Evolutionary conservation across 2,329 filamentous ascomycete genomes (phyloP).

Genomic region (Periglandula ipomoeae): DNA sequence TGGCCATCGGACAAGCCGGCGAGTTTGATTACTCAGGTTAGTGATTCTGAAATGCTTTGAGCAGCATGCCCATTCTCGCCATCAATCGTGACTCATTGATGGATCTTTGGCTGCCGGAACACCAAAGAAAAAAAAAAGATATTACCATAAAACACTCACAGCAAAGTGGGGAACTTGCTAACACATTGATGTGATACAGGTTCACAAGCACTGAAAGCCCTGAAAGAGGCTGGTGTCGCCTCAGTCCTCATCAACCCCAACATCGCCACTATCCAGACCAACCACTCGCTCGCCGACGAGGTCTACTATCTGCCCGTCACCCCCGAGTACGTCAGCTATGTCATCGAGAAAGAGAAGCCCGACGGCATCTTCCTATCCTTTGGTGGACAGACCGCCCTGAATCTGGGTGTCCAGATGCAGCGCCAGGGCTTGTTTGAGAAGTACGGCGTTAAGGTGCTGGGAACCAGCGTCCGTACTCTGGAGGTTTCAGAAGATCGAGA

Average conservation of each 20-base stretch:
- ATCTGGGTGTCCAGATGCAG: constrained; percentile 95
- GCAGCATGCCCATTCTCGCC: not conserved
- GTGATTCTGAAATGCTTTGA: constrained; percentile 16
- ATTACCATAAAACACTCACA: not conserved
- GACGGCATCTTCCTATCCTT: constrained; percentile 98
- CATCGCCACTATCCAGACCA: constrained; percentile 96
- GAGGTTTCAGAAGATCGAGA: constrained; percentile 95
- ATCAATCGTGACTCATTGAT: not conserved
- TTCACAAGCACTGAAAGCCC: constrained; percentile 89
- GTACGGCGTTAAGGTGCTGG: constrained; percentile 90
- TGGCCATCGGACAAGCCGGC: constrained; percentile 94
- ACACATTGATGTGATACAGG: constrained; percentile 41
- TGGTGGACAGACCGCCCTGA: constrained; percentile 93
- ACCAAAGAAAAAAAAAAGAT: not conserved
- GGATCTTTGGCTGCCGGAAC: not conserved
- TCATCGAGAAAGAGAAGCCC: constrained; percentile 90
- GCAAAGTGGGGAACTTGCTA: constrained; percentile 6
- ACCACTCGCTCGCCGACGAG: constrained; percentile 91
- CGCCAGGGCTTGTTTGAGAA: constrained; percentile 90
- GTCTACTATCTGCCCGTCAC: constrained; percentile 98
- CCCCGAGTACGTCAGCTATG: constrained; percentile 93
- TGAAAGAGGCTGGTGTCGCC: constrained; percentile 87
- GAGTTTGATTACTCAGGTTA: constrained; percentile 98
- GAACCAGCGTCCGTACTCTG: constrained; percentile 87
- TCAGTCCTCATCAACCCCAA: constrained; percentile 97